phyloP scores from a whole-genome alignment of 2,329 filamentous ascomycete species.

The Onygenales sp. region DNA sequence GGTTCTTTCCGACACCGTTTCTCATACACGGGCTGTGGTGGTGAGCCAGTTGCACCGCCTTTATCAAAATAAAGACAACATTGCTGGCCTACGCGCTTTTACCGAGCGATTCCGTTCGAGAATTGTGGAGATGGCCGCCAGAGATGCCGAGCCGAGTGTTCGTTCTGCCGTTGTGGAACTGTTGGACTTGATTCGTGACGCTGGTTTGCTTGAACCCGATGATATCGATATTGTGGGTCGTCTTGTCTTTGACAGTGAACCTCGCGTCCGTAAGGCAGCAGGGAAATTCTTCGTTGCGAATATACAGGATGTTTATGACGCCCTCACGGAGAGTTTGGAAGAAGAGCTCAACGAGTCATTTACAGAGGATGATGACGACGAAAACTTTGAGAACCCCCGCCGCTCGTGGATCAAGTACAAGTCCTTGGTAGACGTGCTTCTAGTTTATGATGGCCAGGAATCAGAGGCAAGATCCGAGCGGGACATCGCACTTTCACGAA shows the following conservation, averaged over 20 bases:
- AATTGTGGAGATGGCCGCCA: slow-evolving; percentile 84
- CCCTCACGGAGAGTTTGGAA: slow-evolving; percentile 72
- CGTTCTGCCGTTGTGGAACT: slow-evolving; percentile 72
- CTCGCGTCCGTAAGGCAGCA: slow-evolving; percentile 76
- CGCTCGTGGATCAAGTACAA: slow-evolving; percentile 87
- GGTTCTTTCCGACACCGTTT: slow-evolving; percentile 76
- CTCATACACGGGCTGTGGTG: slow-evolving; percentile 71
- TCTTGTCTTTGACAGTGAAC: slow-evolving; percentile 80
- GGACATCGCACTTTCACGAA: slow-evolving; percentile 16
- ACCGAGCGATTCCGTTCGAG: slow-evolving; percentile 83
- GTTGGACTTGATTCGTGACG: slow-evolving; percentile 70
- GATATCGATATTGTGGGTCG: slow-evolving; percentile 84
- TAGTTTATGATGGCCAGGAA: slow-evolving; percentile 65
- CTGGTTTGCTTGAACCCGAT: slow-evolving; percentile 77
- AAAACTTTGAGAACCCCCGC: slow-evolving; percentile 65
- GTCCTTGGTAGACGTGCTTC: slow-evolving; percentile 73
- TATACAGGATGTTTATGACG: slow-evolving; percentile 70
- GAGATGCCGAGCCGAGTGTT: slow-evolving; percentile 72
- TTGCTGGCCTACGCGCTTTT: slow-evolving; percentile 71
- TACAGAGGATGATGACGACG: slow-evolving; percentile 55
- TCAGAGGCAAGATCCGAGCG: slow-evolving; percentile 21
- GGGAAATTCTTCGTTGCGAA: slow-evolving; percentile 85
- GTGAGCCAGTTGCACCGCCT: slow-evolving; percentile 72
- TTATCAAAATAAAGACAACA: slow-evolving; percentile 70
- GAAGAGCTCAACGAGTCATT: slow-evolving; percentile 70